Percentiles rank a stretch among this genome's conserved stretches.
Evolutionary conservation across 768 basidiomycete species (phyloP).

Genomic region (Auriscalpium vulgare): DNA sequence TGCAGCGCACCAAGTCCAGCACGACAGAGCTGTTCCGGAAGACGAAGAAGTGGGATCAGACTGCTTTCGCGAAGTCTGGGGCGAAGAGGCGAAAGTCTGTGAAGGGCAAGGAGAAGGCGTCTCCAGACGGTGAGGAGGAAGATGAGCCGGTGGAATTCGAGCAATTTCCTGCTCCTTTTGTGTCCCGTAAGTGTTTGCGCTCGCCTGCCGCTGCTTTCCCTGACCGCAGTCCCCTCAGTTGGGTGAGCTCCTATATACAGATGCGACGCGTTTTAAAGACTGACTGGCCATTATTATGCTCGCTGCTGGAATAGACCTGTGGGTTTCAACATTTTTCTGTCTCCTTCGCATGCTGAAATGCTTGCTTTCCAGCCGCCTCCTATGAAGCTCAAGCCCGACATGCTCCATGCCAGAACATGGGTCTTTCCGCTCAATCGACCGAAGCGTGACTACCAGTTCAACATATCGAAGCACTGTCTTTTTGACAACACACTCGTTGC

Average conservation of each 20-base stretch:
- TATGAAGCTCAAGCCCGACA: constrained; percentile 74
- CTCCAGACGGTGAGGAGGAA: constrained; percentile 30
- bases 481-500: constrained; percentile 93
- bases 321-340: constrained; percentile 1
- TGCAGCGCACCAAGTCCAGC: constrained; percentile 6
- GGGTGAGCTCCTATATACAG: constrained; percentile 5
- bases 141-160: constrained; percentile 37
- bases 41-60: constrained; percentile 88
- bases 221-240: constrained; percentile 1
- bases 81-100: constrained; percentile 37
- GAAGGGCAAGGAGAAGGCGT: constrained; percentile 41
- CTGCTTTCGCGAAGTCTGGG: constrained; percentile 78
- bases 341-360: neutral
- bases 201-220: neutral
- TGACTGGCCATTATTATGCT: neutral
- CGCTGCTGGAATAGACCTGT: constrained; percentile 1
- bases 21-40: constrained; percentile 45
- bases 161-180: constrained; percentile 75
- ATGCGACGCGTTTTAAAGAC: neutral
- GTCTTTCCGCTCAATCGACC: constrained; percentile 85
- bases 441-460: constrained; percentile 90
- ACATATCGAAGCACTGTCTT: constrained; percentile 78
- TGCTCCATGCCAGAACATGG: constrained; percentile 79
- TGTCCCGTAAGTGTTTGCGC: constrained; percentile 39
- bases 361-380: constrained; percentile 43